A percentile compares a stretch with the other conserved stretches of the same genome.
These are phyloP conservation scores for Trypethelium eluteriae DNA, from an alignment of 495 filamentous ascomycete species.

Conservation along the genomic window DNA sequence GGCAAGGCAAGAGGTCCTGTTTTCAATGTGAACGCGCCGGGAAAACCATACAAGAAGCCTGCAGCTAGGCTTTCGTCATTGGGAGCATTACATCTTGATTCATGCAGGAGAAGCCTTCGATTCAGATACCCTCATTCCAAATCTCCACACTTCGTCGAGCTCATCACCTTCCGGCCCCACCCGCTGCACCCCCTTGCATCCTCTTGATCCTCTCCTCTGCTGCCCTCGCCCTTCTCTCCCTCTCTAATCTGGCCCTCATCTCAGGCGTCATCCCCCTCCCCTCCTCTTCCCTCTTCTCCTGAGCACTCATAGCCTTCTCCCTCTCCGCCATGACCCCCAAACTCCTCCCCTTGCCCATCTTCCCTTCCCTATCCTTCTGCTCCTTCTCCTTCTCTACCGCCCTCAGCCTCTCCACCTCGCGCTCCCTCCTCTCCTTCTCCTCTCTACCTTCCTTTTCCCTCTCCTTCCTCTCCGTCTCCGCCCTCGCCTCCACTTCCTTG, in stretches of 20 bases:
- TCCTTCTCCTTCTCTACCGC: conserved; percentile 36
- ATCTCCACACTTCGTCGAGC: background rate
- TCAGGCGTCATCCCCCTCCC: conserved; percentile 76
- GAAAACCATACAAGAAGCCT: no score
- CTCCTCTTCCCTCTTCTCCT: conserved; percentile 72
- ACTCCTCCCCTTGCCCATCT: conserved; percentile 52
- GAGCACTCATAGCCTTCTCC: conserved; percentile 37
- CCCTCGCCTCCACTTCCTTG: conserved; percentile 58
- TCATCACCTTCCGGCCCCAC: background rate
- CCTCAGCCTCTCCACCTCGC: conserved; percentile 34
- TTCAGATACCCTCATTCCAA: no score
- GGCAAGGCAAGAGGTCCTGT: no score
- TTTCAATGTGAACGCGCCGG: no score
- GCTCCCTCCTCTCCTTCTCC: conserved; percentile 49
- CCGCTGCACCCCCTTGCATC: conserved; percentile 41
- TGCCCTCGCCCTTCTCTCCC: conserved; percentile 73
- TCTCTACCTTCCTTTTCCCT: conserved; percentile 43
- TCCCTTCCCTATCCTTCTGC: conserved; percentile 53
- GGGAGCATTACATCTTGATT: no score
- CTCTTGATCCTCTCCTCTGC: conserved; percentile 76
- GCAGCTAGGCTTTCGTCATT: no score
- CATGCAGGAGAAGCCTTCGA: no score
- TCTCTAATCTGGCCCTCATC: conserved; percentile 69
- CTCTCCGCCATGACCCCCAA: conserved; percentile 33
- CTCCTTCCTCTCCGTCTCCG: conserved; percentile 51